Base-by-base conservation (phyloP, 345 rosid genomes). In the Adansonia digitata region DNA sequence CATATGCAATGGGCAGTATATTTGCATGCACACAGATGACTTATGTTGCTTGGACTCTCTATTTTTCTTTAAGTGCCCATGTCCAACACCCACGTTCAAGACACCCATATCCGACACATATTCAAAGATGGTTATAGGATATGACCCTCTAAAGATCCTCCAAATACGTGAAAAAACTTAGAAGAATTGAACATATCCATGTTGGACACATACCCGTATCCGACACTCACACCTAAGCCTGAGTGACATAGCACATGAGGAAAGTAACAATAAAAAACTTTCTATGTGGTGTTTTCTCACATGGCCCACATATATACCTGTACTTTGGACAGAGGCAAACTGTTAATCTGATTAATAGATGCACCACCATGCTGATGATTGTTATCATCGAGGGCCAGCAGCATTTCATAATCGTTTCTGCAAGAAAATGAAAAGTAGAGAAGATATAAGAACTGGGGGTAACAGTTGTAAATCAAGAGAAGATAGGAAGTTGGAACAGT, bases 351-450 rank as follows among this genome's bases (percentile, higher is more conserved):
- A 69, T 69, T 80, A 67, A 75, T 69, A 62, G 94, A 85, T 46
- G 96, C 91, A 75, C 98, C 92, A 2, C 72, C 91, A 73, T 71
- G 85, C 17, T 71, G 88, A 78, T 61, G 68, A 67, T 81, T 87
- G 77, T 88, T 85, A 70, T 95, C 97, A 82, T 95, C 98, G 43
- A 93, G 92, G 51, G 97, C 89, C 85, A 90, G 83, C 65, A 93
- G 78, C 89, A 91, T 83, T 78, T 95, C 99, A 79, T 95, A 93
- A 79, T 95, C 98, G 77, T 85, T 84, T 77, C 98, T 93, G 92
- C 85, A 80, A 60, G 27, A 78, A 62, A 72, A 74, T 27, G 74
- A 35, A n/a, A 3, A 35, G 60, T n/a, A 26, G 20, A 4, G n/a
- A 76, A 60, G 27, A 70, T 35, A 71, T 53, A 75, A 75, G 70